These are phyloP conservation scores for Adansonia rubrostipa DNA, from an alignment of 441 rosid species.

Conservation along the genomic window DNA sequence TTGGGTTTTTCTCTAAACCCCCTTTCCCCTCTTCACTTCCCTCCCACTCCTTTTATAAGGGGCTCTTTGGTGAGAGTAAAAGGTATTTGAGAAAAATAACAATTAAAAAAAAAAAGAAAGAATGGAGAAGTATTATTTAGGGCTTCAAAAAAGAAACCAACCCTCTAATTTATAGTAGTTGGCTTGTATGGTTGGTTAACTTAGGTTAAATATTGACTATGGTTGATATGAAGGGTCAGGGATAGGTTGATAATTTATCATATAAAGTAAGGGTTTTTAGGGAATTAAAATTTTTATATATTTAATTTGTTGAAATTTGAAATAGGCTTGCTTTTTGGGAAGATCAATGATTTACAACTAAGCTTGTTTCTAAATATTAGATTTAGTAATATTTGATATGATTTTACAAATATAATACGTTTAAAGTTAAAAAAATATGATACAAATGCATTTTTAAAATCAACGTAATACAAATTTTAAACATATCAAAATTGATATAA, in stretches of 20 bases:
- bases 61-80: neutral
- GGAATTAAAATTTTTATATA: neutral
- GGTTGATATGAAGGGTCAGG: conserved; percentile 29
- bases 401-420: too few relatives aligned
- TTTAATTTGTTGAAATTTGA: neutral
- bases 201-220: conserved; percentile 37
- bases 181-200: conserved; percentile 29
- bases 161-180: conserved; percentile 34
- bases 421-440: too few relatives aligned
- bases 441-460: too few relatives aligned
- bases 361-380: neutral
- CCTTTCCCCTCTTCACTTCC: neutral
- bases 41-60: conserved; percentile 4
- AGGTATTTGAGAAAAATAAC: neutral
- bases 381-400: too few relatives aligned
- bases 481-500: too few relatives aligned
- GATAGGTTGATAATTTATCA: neutral
- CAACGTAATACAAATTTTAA: too few relatives aligned
- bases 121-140: neutral
- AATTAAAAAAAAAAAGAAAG: neutral
- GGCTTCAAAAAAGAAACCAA: neutral
- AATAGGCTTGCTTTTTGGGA: neutral
- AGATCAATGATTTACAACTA: neutral
- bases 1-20: neutral
- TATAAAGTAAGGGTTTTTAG: neutral